phyloP scores from a whole-genome alignment of 352 stramenopile genomes.

The Aphanomyces invadans region DNA sequence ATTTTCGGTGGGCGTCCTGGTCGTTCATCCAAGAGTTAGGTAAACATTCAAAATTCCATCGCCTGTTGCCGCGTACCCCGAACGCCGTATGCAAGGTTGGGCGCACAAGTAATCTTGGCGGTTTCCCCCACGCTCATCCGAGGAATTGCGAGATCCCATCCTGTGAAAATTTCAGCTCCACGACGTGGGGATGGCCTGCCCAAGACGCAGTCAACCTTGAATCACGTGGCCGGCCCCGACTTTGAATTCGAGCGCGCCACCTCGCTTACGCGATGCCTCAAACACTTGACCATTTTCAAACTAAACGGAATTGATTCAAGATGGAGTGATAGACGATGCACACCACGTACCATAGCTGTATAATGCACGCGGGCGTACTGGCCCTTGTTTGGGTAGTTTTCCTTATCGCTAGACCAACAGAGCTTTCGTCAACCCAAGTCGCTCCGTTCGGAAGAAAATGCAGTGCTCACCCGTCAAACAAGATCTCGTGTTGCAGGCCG shows the following conservation, averaged over 20 bases:
- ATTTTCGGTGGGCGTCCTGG: constrained; percentile 50
- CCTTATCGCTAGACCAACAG: constrained; percentile 32
- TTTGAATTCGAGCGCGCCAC: constrained; percentile 59
- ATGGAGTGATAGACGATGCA: not conserved
- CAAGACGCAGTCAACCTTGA: too few relatives aligned
- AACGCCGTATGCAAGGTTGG: constrained; percentile 63
- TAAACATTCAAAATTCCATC: too few relatives aligned
- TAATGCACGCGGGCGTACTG: constrained; percentile 75
- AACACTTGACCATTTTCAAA: constrained; percentile 52
- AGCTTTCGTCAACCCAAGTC: not conserved
- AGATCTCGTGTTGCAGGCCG: constrained; percentile 40
- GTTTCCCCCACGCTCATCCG: constrained; percentile 75
- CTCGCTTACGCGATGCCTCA: constrained; percentile 54
- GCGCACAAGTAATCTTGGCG: constrained; percentile 46
- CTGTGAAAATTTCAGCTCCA: too few relatives aligned
- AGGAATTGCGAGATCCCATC: constrained; percentile 59
- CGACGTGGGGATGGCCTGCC: too few relatives aligned
- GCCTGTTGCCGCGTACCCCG: constrained; percentile 29
- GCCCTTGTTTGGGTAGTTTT: constrained; percentile 46
- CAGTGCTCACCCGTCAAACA: constrained; percentile 40
- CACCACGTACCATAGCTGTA: constrained; percentile 28
- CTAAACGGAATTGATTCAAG: not conserved
- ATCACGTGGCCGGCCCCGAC: constrained; percentile 63
- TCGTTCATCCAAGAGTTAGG: too few relatives aligned
- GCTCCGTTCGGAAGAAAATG: too few relatives aligned